Conservation (phyloP, 1,284 basidiomycete species). For the Tetrapyrgos nigripes region DNA sequence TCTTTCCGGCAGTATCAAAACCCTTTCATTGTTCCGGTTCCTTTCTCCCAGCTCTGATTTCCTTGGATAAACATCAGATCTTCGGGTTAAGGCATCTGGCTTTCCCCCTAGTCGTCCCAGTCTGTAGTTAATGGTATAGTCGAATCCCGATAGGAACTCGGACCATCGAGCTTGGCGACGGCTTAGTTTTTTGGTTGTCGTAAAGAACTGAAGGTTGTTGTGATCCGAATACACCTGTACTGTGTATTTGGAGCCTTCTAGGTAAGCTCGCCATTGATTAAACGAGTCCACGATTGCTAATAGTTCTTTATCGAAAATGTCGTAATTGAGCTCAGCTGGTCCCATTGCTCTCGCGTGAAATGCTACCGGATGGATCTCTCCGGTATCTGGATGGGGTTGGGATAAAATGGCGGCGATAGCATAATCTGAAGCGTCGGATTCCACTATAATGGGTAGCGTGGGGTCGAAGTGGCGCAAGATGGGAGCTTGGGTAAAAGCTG, state of each 20-base stretch:
- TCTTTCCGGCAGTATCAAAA: slow-evolving; percentile 29
- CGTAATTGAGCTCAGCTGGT: too few species aligned
- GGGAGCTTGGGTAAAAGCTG: slow-evolving; percentile 11
- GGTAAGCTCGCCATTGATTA: too few species aligned
- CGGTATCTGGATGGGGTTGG: too few species aligned
- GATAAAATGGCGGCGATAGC: too few species aligned
- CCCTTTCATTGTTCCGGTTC: slow-evolving; percentile 14
- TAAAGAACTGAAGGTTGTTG: slow-evolving; percentile 34
- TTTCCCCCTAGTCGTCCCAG: background rate
- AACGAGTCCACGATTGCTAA: too few species aligned
- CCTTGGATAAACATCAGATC: slow-evolving; percentile 22
- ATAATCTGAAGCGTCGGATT: too few species aligned
- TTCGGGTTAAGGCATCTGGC: slow-evolving; percentile 23
- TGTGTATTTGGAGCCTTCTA: slow-evolving; percentile 20
- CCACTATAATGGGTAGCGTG: slow-evolving; percentile 41
- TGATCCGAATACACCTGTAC: slow-evolving; percentile 37
- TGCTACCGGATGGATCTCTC: too few species aligned
- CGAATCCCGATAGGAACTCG: too few species aligned
- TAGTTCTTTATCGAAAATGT: too few species aligned
- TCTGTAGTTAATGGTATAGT: slow-evolving; percentile 1
- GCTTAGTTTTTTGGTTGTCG: slow-evolving; percentile 22
- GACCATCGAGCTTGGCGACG: slow-evolving; percentile 37
- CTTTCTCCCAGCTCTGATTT: background rate
- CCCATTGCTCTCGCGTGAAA: too few species aligned
- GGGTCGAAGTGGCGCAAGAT: slow-evolving; percentile 18